Percentiles rank a stretch among this genome's conserved stretches.
Conservation (phyloP, 441 rosid species). For the Croton setiger region DNA sequence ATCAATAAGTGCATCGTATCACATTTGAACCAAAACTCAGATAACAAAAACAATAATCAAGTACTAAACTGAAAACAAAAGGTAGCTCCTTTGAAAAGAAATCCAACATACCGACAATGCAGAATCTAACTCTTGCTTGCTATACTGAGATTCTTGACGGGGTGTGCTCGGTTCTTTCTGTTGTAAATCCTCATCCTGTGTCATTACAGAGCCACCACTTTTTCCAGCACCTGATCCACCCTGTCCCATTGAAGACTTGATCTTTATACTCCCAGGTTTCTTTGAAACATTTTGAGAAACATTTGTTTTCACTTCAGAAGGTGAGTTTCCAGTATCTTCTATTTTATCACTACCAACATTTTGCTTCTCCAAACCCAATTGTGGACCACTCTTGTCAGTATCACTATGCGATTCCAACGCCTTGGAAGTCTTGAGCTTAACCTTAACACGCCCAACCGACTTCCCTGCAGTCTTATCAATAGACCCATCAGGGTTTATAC, state of each 20-base stretch:
- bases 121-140: conserved; percentile 70
- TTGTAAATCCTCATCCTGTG: conserved; percentile 32
- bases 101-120: conserved; percentile 53
- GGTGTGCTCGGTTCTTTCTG: conserved; percentile 44
- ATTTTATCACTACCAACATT: conserved; percentile 42
- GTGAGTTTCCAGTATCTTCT: conserved; percentile 56
- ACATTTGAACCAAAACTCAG: conserved; percentile 10
- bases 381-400: conserved; percentile 59
- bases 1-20: background rate
- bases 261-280: conserved; percentile 82
- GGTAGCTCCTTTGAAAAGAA: background rate
- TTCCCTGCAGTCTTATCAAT: conserved; percentile 43
- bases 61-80: background rate
- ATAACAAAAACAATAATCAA: background rate
- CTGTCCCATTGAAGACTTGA: conserved; percentile 50
- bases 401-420: conserved; percentile 51
- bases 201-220: conserved; percentile 21
- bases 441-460: conserved; percentile 68
- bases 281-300: conserved; percentile 44
- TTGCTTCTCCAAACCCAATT: conserved; percentile 45
- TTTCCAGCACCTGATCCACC: conserved; percentile 43
- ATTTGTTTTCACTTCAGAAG: conserved; percentile 42
- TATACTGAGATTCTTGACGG: conserved; percentile 34
- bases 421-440: conserved; percentile 72
- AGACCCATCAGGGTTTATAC: conserved; percentile 52